Evolutionary conservation across 805 yeast species (phyloP), one percentile per base, ranked within the genome.

Genomic region (Pichia membranifaciens): DNA sequence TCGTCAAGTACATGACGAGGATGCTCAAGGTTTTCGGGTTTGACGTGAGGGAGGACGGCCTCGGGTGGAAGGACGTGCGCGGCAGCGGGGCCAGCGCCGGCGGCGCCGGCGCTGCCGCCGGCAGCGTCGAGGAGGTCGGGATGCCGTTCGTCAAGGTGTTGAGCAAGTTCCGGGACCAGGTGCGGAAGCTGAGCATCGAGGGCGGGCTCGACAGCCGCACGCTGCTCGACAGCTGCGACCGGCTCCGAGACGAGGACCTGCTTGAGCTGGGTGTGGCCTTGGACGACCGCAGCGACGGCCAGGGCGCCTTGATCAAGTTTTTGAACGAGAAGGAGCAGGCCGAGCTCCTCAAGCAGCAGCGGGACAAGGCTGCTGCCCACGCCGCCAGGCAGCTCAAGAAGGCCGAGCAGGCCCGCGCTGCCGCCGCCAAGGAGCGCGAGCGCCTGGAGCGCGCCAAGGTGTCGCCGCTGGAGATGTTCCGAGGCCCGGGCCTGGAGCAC

Each of bases 201-300:
- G 75, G 77, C 16, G 20, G 6, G 43, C 72, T 71, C 42, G 79
- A 78, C 10, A 73, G 73, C 45, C 56, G 67, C 6, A 76, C 72
- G 16, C 74, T 88, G 48, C 71, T 93, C 41, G 68, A 71, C n/a
- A 79, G 86, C 4, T 76, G 89, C 49, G 99, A 93, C 65, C 64
- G 70, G 6, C 65, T 93, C 20, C 78, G 99, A 58, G 80, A 83
- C 55, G 66, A 75, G 16, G 93, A 84, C 34, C 68, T 93, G 55
- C 69, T 88, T 50, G 74, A 79, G 22, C 69, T 89, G 51, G 93
- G 95, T 25, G 84, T 93, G 37, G 80, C 95, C 1, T 71, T 93
- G 47, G 98, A 91, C 62, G 99, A 93, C 66, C 80, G 97, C 58
- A 73, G 81, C 5, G 84, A 76, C 50, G 89, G 83, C 3, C 79